Percentiles rank a stretch among this genome's conserved stretches.
phyloP scores from a whole-genome alignment of 2,329 filamentous ascomycete species.

The Chalaropsis ovoidea region DNA sequence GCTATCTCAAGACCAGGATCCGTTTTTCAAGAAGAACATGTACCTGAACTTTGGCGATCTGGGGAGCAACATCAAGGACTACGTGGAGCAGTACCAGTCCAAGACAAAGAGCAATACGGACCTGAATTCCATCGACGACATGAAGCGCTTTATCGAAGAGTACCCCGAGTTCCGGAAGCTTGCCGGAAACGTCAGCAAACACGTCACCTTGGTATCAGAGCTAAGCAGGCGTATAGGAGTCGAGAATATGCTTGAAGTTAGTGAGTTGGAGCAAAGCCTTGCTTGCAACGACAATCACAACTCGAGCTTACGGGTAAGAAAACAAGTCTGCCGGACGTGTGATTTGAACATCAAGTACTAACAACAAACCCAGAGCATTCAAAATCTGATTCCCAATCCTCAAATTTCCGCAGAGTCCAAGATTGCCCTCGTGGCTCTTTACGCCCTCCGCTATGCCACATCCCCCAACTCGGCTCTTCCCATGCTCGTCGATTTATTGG shows the following conservation, averaged over 20 bases:
- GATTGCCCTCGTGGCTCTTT: slow-evolving; percentile 81
- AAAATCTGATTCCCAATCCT: slow-evolving; percentile 73
- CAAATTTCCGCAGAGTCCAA: slow-evolving; percentile 72
- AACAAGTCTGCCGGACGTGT: background rate
- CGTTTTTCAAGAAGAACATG: slow-evolving; percentile 99
- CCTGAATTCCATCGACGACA: slow-evolving; percentile 92
- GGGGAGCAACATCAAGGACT: slow-evolving; percentile 93
- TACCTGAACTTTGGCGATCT: slow-evolving; percentile 95
- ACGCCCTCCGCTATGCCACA: slow-evolving; percentile 84
- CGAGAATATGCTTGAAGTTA: slow-evolving; percentile 86
- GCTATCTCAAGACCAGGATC: slow-evolving; percentile 90
- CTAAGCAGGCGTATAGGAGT: slow-evolving; percentile 77
- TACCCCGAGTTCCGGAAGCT: slow-evolving; percentile 96
- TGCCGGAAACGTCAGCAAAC: slow-evolving; percentile 96
- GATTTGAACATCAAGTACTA: background rate
- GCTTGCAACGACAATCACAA: slow-evolving; percentile 95
- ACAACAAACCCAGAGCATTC: slow-evolving; percentile 52
- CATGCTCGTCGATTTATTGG: slow-evolving; percentile 76
- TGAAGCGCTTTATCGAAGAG: slow-evolving; percentile 99
- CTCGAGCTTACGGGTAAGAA: slow-evolving; percentile 69
- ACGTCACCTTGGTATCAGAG: slow-evolving; percentile 91
- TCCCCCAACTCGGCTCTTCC: slow-evolving; percentile 73
- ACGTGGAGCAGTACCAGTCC: slow-evolving; percentile 94
- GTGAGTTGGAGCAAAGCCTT: slow-evolving; percentile 90
- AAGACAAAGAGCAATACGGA: slow-evolving; percentile 96